Conservation (phyloP, 805 yeast genomes). For the Kluyveromyces starmeri region DNA sequence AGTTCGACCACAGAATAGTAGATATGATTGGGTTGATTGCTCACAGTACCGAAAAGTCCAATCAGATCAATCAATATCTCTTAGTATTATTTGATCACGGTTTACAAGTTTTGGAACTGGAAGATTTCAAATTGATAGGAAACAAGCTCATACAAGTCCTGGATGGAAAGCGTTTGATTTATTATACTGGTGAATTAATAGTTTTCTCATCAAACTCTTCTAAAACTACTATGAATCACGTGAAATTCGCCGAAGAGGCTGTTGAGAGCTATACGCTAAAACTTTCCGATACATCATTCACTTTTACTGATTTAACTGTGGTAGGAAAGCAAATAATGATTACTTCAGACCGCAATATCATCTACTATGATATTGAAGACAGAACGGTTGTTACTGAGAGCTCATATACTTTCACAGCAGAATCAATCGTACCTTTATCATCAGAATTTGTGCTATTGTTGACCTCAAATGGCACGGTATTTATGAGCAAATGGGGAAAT, state of each 20-base stretch:
- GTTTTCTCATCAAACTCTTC: slow-evolving; percentile 13
- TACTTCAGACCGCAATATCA: slow-evolving; percentile 11
- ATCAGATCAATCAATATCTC: slow-evolving; percentile 17
- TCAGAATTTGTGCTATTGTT: slow-evolving; percentile 19
- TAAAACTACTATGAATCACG: slow-evolving; percentile 9
- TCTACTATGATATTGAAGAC: slow-evolving; percentile 14
- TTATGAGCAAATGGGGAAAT: slow-evolving; percentile 24
- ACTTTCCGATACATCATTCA: slow-evolving; percentile 3
- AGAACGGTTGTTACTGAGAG: slow-evolving; percentile 11
- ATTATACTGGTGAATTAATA: slow-evolving; percentile 14
- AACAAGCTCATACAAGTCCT: slow-evolving; percentile 18
- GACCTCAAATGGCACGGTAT: slow-evolving; percentile 14
- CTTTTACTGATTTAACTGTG: slow-evolving; percentile 10
- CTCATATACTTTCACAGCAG: slow-evolving; percentile 11
- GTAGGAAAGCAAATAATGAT: slow-evolving; percentile 13
- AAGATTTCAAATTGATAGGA: slow-evolving; percentile 20
- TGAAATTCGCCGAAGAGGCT: slow-evolving; percentile 12
- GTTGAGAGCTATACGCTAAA: slow-evolving; percentile 8
- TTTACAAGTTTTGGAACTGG: slow-evolving; percentile 21
- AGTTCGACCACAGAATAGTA: slow-evolving; percentile 24
- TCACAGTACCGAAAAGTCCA: slow-evolving; percentile 11
- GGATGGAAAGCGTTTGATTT: slow-evolving; percentile 14
- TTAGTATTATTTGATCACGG: slow-evolving; percentile 25
- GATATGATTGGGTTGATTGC: slow-evolving; percentile 23
- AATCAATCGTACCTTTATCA: slow-evolving; percentile 16